These are phyloP conservation scores for Calendula officinalis DNA, from an alignment of 129 eudicot species.

Conservation along the genomic window DNA sequence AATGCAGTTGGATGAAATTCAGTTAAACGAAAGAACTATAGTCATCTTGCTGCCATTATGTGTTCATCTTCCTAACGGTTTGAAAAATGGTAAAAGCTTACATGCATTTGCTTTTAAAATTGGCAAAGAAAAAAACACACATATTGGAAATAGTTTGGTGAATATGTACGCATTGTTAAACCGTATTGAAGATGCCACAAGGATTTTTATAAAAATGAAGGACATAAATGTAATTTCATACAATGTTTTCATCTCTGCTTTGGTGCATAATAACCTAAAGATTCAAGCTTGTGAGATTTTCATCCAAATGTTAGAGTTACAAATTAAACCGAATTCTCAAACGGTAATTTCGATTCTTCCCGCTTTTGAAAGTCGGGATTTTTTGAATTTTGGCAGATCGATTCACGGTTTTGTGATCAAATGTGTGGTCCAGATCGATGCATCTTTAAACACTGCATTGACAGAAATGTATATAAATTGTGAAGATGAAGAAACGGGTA, in stretches of 20 bases:
- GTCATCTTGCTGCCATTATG: constrained; percentile 38
- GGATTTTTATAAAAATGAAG: constrained; percentile 26
- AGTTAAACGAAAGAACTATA: constrained; percentile 40
- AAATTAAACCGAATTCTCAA: constrained; percentile 44
- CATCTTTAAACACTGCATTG: constrained; percentile 45
- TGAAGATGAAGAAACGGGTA: constrained; percentile 40
- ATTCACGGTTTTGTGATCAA: constrained; percentile 51
- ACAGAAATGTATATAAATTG: constrained; percentile 66
- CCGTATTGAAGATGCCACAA: constrained; percentile 35
- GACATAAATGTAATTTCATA: constrained; percentile 42
- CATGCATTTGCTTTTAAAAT: constrained; percentile 48
- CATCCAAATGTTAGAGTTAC: constrained; percentile 35
- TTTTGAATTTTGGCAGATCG: constrained; percentile 38
- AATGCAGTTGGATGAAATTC: constrained; percentile 42
- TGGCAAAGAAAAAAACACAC: constrained; percentile 37
- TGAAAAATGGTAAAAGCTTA: constrained; percentile 38
- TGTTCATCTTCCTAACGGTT: constrained; percentile 34
- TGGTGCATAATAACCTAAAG: constrained; percentile 32
- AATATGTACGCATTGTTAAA: constrained; percentile 37
- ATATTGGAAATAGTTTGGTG: constrained; percentile 42
- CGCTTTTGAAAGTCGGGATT: constrained; percentile 22
- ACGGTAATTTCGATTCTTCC: constrained; percentile 39
- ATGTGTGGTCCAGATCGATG: constrained; percentile 32
- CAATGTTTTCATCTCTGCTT: constrained; percentile 42
- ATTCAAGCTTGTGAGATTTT: constrained; percentile 42